Conservation (phyloP, 2,329 filamentous ascomycete genomes). For the Cyclaneusma minus region DNA sequence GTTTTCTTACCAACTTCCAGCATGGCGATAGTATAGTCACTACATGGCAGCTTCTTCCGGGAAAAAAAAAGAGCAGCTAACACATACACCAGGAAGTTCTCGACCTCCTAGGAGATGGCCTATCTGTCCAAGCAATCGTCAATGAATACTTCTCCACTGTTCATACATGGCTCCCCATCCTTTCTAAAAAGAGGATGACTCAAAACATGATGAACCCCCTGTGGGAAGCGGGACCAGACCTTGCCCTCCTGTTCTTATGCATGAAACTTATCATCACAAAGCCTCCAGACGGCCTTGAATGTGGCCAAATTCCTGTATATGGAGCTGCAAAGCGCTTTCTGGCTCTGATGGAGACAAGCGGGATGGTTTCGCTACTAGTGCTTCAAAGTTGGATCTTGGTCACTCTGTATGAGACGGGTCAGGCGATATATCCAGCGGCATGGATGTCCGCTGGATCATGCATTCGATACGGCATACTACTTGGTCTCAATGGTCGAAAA, state of each 20-base stretch:
- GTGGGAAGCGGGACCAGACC: constrained; percentile 28
- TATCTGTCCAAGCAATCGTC: constrained; percentile 22
- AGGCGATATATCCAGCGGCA: constrained; percentile 32
- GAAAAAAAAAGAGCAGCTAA: too few species aligned
- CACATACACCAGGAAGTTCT: constrained; percentile 22
- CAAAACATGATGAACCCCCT: constrained; percentile 23
- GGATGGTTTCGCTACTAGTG: constrained; percentile 24
- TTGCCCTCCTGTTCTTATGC: constrained; percentile 29
- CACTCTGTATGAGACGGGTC: constrained; percentile 30
- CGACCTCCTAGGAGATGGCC: constrained; percentile 22
- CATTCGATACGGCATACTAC: constrained; percentile 26
- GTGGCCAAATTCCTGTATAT: constrained; percentile 24
- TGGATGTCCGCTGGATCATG: constrained; percentile 31
- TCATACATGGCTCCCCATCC: constrained; percentile 31
- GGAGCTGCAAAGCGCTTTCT: constrained; percentile 26
- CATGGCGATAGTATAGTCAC: too few species aligned
- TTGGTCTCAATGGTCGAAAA: constrained; percentile 25
- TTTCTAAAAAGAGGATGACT: constrained; percentile 27
- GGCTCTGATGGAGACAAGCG: constrained; percentile 24
- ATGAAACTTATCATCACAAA: constrained; percentile 29
- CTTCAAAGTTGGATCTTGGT: constrained; percentile 30
- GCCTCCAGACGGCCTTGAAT: constrained; percentile 19
- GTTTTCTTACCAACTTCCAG: too few species aligned
- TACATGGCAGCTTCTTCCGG: too few species aligned
- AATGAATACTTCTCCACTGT: constrained; percentile 27